Evolutionary conservation across 75 land plant species (phyloP).

Genomic region (Picea sitchensis): DNA sequence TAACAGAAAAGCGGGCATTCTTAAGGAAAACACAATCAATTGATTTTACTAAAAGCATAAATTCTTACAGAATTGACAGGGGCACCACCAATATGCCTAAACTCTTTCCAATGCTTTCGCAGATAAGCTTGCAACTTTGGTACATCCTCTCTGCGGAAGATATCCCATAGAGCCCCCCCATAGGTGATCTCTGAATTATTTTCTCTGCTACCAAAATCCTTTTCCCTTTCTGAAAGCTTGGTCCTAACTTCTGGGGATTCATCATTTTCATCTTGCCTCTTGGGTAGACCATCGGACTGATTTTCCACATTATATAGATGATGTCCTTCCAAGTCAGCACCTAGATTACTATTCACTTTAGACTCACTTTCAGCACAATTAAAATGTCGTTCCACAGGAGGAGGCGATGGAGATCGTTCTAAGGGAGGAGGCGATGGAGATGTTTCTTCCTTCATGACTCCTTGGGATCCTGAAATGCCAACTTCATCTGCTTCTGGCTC

Average conservation of each 20-base stretch:
- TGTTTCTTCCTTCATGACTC: neutral
- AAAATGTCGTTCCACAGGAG: neutral
- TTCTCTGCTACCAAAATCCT: neutral
- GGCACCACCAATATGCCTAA: conserved; percentile 47
- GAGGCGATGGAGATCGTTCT: neutral
- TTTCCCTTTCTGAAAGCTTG: too few species aligned
- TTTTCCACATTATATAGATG: neutral
- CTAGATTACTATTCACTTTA: neutral
- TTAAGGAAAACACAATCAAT: conserved; percentile 18
- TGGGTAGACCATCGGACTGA: neutral
- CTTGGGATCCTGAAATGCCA: neutral
- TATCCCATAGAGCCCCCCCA: conserved; percentile 91
- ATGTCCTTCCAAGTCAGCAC: neutral
- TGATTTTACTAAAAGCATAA: conserved; percentile 30
- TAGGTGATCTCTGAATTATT: conserved; percentile 6
- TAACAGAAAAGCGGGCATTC: neutral
- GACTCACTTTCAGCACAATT: conserved; percentile 7
- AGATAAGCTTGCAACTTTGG: conserved; percentile 57
- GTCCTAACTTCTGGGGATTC: neutral
- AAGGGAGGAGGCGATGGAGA: conserved; percentile 1
- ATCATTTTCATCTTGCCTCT: neutral
- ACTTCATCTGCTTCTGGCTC: conserved; percentile 14
- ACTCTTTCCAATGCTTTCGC: conserved; percentile 54
- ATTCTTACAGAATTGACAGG: conserved; percentile 62
- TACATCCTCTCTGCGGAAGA: conserved; percentile 78